These are phyloP conservation scores for Strobilomyces echinocephalus DNA, from an alignment of 768 basidiomycete genomes.

Conservation along the genomic window DNA sequence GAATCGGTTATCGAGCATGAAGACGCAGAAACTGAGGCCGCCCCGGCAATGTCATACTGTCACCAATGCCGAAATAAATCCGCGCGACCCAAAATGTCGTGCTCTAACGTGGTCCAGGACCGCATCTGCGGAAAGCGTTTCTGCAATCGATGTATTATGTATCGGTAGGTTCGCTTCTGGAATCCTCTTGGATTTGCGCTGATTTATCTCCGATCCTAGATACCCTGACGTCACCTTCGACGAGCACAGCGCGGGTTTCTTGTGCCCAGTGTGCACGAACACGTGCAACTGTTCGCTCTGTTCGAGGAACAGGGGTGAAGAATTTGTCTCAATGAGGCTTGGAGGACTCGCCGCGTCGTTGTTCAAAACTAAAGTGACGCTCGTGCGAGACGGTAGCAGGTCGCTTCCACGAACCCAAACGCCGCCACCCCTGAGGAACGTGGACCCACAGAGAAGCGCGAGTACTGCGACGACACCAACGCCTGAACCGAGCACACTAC, in stretches of 20 bases:
- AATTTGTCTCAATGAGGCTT: constrained; percentile 35
- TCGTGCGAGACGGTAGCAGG: constrained; percentile 18
- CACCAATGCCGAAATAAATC: constrained; percentile 35
- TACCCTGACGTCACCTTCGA: constrained; percentile 39
- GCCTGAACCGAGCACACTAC: neutral
- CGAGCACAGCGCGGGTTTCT: constrained; percentile 24
- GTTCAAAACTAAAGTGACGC: constrained; percentile 19
- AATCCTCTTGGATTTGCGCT: neutral
- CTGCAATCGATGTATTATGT: constrained; percentile 32
- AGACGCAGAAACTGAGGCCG: neutral
- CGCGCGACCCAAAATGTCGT: constrained; percentile 33
- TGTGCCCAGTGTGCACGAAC: constrained; percentile 43
- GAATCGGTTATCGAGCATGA: neutral
- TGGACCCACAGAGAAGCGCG: neutral
- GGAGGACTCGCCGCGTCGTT: constrained; percentile 21
- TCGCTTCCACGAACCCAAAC: neutral
- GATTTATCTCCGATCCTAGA: constrained; percentile 16
- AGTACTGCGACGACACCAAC: neutral
- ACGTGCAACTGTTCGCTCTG: constrained; percentile 50
- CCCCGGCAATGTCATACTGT: constrained; percentile 21
- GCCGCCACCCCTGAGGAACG: neutral
- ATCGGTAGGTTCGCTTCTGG: constrained; percentile 25
- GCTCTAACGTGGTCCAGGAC: constrained; percentile 20
- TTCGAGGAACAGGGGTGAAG: constrained; percentile 41
- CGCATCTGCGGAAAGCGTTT: constrained; percentile 31